Evolutionary conservation across 148 eudicot genomes (phyloP).

Genomic region (Rheum nobile): DNA sequence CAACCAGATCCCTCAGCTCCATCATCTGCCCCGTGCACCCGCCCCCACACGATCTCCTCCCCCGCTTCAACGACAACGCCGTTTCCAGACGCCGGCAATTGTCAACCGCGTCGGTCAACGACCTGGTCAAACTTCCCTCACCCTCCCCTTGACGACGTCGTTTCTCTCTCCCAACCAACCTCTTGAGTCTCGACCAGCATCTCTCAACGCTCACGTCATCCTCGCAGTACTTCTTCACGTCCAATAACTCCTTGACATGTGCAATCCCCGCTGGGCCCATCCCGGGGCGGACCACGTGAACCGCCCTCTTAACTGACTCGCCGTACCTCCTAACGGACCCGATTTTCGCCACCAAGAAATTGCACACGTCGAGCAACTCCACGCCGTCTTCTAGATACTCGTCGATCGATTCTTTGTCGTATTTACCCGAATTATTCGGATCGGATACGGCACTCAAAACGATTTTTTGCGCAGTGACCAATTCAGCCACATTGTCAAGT

Average conservation of each 20-base stretch:
- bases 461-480: neutral
- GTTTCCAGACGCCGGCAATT: neutral
- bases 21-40: conserved; percentile 16
- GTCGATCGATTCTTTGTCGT: conserved; percentile 4
- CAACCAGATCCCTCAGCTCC: conserved; percentile 18
- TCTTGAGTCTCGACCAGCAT: neutral
- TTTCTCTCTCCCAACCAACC: neutral
- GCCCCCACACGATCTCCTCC: neutral
- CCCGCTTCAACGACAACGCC: neutral
- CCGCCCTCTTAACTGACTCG: conserved; percentile 4
- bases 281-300: neutral
- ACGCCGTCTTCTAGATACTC: conserved; percentile 16
- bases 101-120: neutral
- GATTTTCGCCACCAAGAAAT: conserved; percentile 18
- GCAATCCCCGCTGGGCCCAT: neutral
- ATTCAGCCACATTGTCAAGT: neutral
- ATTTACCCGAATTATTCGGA: neutral
- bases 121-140: neutral
- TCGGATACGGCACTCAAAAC: neutral
- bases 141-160: neutral
- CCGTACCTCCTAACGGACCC: conserved; percentile 12
- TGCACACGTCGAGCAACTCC: conserved; percentile 25
- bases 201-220: neutral
- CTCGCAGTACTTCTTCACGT: neutral
- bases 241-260: conserved; percentile 5